Conservation (phyloP, 805 yeast species). For the Komagataella pastoris region DNA sequence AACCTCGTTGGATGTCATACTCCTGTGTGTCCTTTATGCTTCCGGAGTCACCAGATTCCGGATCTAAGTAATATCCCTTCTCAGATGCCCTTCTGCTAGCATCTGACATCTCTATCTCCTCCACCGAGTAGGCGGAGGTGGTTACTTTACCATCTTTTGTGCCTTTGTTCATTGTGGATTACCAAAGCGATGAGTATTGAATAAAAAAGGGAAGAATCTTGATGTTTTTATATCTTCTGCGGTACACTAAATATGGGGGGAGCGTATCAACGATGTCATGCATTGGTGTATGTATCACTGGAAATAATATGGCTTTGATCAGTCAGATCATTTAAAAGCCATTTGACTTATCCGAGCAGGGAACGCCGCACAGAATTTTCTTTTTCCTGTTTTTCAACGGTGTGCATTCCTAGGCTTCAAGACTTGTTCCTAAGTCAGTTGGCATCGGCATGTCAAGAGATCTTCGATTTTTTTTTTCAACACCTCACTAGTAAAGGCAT, state of each 20-base stretch:
- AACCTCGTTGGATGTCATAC: slow-evolving; percentile 21
- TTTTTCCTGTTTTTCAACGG: not conserved
- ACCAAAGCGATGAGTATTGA: not conserved
- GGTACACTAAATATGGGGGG: not conserved
- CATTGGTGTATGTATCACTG: not conserved
- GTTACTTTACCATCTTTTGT: not conserved
- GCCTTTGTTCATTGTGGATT: not conserved
- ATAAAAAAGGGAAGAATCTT: not conserved
- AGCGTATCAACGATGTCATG: not conserved
- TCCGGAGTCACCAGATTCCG: not conserved
- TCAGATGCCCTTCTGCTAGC: not conserved
- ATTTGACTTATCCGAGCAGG: not conserved
- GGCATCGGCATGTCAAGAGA: no score
- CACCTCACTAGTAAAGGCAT: not conserved
- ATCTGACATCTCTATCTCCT: not conserved
- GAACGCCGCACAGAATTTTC: not conserved
- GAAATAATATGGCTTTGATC: not conserved
- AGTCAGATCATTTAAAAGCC: not conserved
- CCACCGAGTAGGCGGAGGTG: not conserved
- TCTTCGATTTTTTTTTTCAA: not conserved
- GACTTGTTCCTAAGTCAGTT: not conserved
- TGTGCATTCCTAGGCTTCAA: not conserved
- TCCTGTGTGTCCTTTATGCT: slow-evolving; percentile 1
- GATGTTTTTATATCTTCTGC: not conserved
- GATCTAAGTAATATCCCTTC: not conserved